Conservation (phyloP, 2,329 filamentous ascomycete species). For the Fusarium aywerte region DNA sequence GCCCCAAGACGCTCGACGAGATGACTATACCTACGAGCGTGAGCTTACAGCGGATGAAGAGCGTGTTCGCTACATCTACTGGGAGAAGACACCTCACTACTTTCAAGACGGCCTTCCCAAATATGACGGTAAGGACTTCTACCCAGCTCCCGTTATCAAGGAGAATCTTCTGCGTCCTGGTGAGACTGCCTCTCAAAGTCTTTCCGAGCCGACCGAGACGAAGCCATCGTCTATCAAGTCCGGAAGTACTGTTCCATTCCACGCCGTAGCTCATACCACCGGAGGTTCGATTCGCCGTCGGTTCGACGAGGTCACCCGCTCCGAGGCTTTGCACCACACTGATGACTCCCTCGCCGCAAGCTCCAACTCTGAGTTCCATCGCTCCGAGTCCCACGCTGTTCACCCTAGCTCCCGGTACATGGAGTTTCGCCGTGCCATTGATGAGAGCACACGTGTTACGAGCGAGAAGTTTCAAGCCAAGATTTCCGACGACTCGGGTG, state of each 20-base stretch:
- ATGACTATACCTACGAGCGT: constrained; percentile 66
- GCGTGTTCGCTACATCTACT: constrained; percentile 69
- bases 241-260: constrained; percentile 34
- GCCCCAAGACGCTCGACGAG: constrained; percentile 54
- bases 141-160: constrained; percentile 65
- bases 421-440: constrained; percentile 42
- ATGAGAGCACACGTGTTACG: constrained; percentile 22
- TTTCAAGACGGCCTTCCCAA: constrained; percentile 66
- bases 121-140: constrained; percentile 74
- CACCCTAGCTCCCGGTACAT: constrained; percentile 44
- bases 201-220: constrained; percentile 1
- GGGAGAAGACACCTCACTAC: constrained; percentile 65
- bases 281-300: constrained; percentile 34
- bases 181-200: background rate
- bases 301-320: constrained; percentile 49
- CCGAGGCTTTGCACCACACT: constrained; percentile 46
- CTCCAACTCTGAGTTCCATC: constrained; percentile 38
- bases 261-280: constrained; percentile 21
- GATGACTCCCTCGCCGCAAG: constrained; percentile 38
- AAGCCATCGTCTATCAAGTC: constrained; percentile 1
- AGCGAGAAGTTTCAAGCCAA: constrained; percentile 19
- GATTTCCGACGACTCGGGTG: constrained; percentile 40
- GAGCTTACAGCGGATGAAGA: constrained; percentile 69
- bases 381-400: constrained; percentile 39
- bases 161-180: constrained; percentile 30